phyloP scores from a whole-genome alignment of 139 green algal genomes.

The Spirogloea muscicola region DNA sequence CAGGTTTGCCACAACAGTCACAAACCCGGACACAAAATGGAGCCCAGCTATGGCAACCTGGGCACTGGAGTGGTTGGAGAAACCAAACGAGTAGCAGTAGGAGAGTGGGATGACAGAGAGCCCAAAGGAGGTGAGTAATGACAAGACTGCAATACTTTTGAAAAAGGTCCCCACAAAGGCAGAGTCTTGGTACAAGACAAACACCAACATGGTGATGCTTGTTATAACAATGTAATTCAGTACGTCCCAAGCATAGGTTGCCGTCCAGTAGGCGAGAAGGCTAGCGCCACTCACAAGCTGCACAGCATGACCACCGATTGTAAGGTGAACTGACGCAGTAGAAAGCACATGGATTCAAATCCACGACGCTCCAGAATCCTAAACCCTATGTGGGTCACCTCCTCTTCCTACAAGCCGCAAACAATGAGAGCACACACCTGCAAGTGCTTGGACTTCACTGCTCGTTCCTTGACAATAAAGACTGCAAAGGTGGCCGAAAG shows the following conservation, averaged over 20 bases:
- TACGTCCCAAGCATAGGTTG: conserved; percentile 46
- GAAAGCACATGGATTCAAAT: not conserved
- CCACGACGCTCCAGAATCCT: too few species aligned
- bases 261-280: conserved; percentile 45
- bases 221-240: conserved; percentile 50
- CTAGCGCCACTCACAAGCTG: conserved; percentile 53
- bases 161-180: conserved; percentile 23
- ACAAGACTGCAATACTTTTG: conserved; percentile 30
- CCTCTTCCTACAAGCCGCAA: not conserved
- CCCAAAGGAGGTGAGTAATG: conserved; percentile 48
- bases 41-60: conserved; percentile 51
- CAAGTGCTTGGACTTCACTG: conserved; percentile 36
- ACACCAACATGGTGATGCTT: conserved; percentile 72
- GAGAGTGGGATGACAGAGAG: conserved; percentile 43
- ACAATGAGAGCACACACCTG: conserved; percentile 15
- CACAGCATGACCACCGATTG: conserved; percentile 4
- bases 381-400: too few species aligned
- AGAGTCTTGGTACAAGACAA: conserved; percentile 54
- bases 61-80: conserved; percentile 38
- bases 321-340: not conserved
- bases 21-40: conserved; percentile 52
- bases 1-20: conserved; percentile 38
- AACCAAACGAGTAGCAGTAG: conserved; percentile 51
- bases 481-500: conserved; percentile 36
- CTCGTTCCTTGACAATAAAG: conserved; percentile 33